These are phyloP conservation scores for Nannizziopsis arthrosporioides DNA, from an alignment of 2,329 filamentous ascomycete genomes.

Conservation along the genomic window DNA sequence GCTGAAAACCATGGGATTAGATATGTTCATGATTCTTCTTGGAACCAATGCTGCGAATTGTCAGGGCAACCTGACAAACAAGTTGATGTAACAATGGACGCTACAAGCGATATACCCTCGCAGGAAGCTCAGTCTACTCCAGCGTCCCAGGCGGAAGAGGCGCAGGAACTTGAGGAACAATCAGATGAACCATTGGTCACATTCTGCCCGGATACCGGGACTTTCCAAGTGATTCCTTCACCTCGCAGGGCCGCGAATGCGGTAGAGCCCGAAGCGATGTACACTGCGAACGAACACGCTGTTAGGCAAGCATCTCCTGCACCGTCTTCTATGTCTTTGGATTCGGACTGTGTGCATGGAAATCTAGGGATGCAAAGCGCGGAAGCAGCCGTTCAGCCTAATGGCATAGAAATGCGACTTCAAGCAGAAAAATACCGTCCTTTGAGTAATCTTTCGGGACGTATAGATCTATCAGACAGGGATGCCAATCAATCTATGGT, in stretches of 20 bases:
- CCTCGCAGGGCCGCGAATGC: constrained; percentile 14
- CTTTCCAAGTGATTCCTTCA: constrained; percentile 32
- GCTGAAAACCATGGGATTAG: constrained; percentile 32
- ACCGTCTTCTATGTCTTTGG: background rate
- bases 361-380: background rate
- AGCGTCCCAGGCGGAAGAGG: background rate
- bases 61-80: constrained; percentile 6
- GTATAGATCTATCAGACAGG: too few species aligned
- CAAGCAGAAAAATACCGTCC: too few species aligned
- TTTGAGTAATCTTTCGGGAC: too few species aligned
- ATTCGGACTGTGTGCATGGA: background rate
- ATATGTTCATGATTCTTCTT: constrained; percentile 33
- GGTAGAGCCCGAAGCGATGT: background rate
- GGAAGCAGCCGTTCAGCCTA: background rate
- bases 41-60: constrained; percentile 14
- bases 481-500: constrained; percentile 1
- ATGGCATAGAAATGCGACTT: background rate
- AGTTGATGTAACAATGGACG: background rate
- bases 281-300: background rate
- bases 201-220: constrained; percentile 36
- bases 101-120: background rate
- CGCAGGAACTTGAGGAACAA: constrained; percentile 2
- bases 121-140: background rate
- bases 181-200: constrained; percentile 29
- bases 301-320: background rate